phyloP scores from a whole-genome alignment of 2,329 filamentous ascomycete species.

The Chrysosporium keratinophilum region DNA sequence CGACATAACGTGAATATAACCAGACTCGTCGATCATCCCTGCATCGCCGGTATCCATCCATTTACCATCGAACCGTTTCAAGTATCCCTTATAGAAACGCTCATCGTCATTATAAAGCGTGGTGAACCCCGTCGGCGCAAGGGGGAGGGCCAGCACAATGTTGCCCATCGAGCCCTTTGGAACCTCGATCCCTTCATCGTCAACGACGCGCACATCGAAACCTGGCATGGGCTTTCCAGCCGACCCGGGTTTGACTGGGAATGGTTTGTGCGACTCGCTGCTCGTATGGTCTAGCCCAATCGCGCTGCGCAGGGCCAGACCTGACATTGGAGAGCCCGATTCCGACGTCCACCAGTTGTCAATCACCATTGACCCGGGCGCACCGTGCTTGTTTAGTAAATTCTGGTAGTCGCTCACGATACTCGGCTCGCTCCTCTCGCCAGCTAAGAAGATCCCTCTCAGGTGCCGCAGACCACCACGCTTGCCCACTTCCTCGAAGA shows the following conservation, averaged over 20 bases:
- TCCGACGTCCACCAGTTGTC: slow-evolving; percentile 70
- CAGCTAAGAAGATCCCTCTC: slow-evolving; percentile 70
- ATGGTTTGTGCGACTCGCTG: slow-evolving; percentile 34
- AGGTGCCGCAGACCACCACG: slow-evolving; percentile 62
- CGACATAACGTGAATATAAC: slow-evolving; percentile 54
- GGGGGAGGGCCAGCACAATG: slow-evolving; percentile 70
- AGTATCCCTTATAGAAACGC: slow-evolving; percentile 73
- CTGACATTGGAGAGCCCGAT: slow-evolving; percentile 58
- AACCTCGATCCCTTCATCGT: slow-evolving; percentile 66
- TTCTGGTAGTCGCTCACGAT: slow-evolving; percentile 73
- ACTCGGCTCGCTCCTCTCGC: slow-evolving; percentile 78
- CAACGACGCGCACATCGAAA: slow-evolving; percentile 75
- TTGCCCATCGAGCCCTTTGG: slow-evolving; percentile 73
- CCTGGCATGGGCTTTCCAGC: slow-evolving; percentile 87
- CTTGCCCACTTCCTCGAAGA: slow-evolving; percentile 53
- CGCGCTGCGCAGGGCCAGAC: slow-evolving; percentile 53
- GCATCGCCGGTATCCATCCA: slow-evolving; percentile 91
- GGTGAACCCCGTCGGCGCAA: slow-evolving; percentile 77
- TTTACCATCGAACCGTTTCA: slow-evolving; percentile 67
- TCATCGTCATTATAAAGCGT: slow-evolving; percentile 79
- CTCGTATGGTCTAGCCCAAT: slow-evolving; percentile 47
- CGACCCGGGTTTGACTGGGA: slow-evolving; percentile 67
- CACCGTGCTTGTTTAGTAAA: slow-evolving; percentile 57
- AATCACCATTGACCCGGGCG: slow-evolving; percentile 51
- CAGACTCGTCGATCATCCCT: slow-evolving; percentile 69